Base-by-base conservation (phyloP, 345 rosid species). In the Populus simonii region DNA sequence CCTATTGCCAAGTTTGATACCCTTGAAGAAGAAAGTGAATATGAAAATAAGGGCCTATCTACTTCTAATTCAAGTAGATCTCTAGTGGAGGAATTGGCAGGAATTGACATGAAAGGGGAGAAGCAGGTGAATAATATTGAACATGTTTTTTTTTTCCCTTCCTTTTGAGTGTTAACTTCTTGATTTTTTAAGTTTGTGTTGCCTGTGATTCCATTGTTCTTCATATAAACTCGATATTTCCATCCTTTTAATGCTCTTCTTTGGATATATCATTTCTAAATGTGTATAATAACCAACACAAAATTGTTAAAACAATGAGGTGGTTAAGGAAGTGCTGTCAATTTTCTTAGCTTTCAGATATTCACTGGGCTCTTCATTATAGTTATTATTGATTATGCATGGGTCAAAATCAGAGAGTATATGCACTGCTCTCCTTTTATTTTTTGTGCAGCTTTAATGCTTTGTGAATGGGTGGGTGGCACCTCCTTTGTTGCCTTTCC, bases 21-120 rank as follows among this genome's bases (percentile, higher is more conserved):
- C 66, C 81, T 88, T 70, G 86, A 89, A 55, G 97, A 80, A 78
- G 94, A 86, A 70, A 85, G 80, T 83, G 92, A 86, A 79, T 84
- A 83, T 75, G 89, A 87, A 76, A 84, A 73, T 78, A 84, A 86
- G 81, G 88, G 88, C 83, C 18, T 70, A 63, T 90, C 84, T 49
- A 81, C 87, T 68, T 72, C 82, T 79, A 83, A 83, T 78, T 86
- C 94, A 68, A 83, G 86, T 71, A 75, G 69, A 71, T 89, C 89
- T 38, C 33, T 38, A 4, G 66, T 3, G 78, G 88, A 89, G 75
- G 90, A 87, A 80, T 65, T 72, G 55, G 72, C 72, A 73, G 78
- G 83, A 76, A 81, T 83, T 75, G 83, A 62, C 72, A 47, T 70
- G 80, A 80, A 79, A 67, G 78, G 83, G 49, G 77, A 83, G 43